Base-by-base conservation (phyloP, 1,139 yeast genomes). In the Geotrichum reessii region DNA sequence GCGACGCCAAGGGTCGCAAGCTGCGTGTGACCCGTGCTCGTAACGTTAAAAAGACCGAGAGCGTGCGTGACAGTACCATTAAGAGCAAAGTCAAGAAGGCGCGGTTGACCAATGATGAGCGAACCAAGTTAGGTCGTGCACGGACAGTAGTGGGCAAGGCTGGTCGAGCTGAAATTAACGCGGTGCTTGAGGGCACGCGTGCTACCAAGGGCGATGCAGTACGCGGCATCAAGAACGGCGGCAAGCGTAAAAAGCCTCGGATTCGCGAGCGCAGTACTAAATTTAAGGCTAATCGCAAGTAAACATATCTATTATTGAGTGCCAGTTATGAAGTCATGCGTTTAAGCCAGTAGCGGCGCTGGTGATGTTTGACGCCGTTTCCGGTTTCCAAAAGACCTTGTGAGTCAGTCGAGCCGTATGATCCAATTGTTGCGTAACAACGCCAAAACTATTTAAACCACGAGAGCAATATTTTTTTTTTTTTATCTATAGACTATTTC, bases 11-110 rank as follows among this genome's bases (percentile, higher is more conserved):
- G 44, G 76, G 79, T 64, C 81, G 98, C 65, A 83, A 84, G 66
- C 78, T 93, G 66, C 83, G 99, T 70, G 85, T 93, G 53, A 74
- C 86, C 31, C 81, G 97, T 71, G 89, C 95, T 65, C 87, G 86
- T 71, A 78, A 80, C 66, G 80, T 84, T 51, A 76, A 76, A 64
- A 81, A 82, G 52, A 63, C 60, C 50, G 55, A 58, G 49, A 56
- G 58, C 51, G 60, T 67, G 71, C 50, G 60, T 60, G 24, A 56
- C 57, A 48, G 57, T 62, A 42, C 53, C 58, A 50, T 61, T 63
- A 53, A 58, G 50, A 14, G 57, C 58, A 57, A 57, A 58, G n/a
- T 21, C 58, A 28, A 47, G 9, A 52, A 27, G 31, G 49, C 54
- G 12, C 50, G 61, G 24, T 57, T 67, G 40, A 62, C 66, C n/a